A percentile compares a stretch with the other conserved stretches of the same genome.
phyloP scores from a whole-genome alignment of 2,329 filamentous ascomycete species.

The Lachnellula arida region DNA sequence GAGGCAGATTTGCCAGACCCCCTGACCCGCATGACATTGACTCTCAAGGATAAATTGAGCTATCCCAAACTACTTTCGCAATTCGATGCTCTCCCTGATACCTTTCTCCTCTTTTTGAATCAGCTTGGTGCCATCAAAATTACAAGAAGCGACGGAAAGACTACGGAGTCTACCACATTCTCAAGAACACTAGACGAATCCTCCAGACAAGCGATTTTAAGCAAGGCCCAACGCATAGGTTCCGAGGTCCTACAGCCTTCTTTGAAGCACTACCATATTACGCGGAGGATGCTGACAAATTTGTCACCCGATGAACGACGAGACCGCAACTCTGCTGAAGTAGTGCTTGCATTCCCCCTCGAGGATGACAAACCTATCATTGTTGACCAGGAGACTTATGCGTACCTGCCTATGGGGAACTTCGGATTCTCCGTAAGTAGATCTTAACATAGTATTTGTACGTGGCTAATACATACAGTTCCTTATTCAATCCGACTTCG shows the following conservation, averaged over 20 bases:
- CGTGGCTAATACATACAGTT: constrained; percentile 32
- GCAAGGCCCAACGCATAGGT: constrained; percentile 2
- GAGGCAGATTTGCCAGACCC: constrained; percentile 5
- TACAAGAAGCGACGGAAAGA: background rate
- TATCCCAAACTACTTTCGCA: constrained; percentile 6
- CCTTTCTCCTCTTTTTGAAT: constrained; percentile 8
- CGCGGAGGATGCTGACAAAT: constrained; percentile 1
- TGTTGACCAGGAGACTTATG: constrained; percentile 3
- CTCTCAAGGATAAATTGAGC: constrained; percentile 2
- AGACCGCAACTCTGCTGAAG: constrained; percentile 24
- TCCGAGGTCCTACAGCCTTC: background rate
- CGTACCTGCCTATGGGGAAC: constrained; percentile 9
- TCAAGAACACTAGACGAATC: constrained; percentile 2
- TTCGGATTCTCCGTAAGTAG: constrained; percentile 6
- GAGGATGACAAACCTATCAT: constrained; percentile 13
- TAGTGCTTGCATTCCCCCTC: constrained; percentile 45
- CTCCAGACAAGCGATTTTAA: constrained; percentile 2
- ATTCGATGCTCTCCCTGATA: constrained; percentile 7
- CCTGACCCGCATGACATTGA: constrained; percentile 5
- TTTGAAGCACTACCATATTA: constrained; percentile 6
- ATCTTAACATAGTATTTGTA: constrained; percentile 25
- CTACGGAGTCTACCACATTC: constrained; percentile 5
- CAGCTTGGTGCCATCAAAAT: constrained; percentile 6
- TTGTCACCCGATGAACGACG: constrained; percentile 6
- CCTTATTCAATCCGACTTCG: constrained; percentile 47